Base-by-base conservation (phyloP, 345 rosid genomes). In the Populus simonii region DNA sequence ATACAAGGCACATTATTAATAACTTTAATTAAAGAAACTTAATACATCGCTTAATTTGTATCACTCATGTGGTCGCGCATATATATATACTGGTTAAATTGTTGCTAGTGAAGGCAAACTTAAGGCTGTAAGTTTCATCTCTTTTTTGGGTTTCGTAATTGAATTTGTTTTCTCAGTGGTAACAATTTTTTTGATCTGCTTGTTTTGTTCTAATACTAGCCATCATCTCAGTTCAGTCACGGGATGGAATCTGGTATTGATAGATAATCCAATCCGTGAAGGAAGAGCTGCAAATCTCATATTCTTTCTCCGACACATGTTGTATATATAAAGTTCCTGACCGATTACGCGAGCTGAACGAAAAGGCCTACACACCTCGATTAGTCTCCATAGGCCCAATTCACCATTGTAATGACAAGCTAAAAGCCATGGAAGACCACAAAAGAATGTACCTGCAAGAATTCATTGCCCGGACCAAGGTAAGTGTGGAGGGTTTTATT, bases 261-360 rank as follows among this genome's bases (percentile, higher is more conserved):
- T 1, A 35, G 27, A 12, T 55, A 73, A 49, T 7, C 49, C 5
- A 27, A 11, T 75, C 78, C 20, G 47, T 75, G 78, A 66, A n/a
- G 29, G 13, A 2, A 0, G 68, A 61, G 72, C 2, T 75, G 15
- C 13, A 62, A 31, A 43, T 15, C 10, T 17, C 69, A 70, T 15
- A 17, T 16, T 17, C 75, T 27, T 45, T 71, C 49, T 71, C 77
- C 6, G 51, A 17, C 1, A 55, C 39, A 5, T 65, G 70, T 27
- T 76, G 80, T 35, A 72, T 82, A 29, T 79, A 59, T 5, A 72
- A 74, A 78, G 77, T 66, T 39, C 67, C 62, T 3, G 5, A 5
- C 0, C 59, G 18, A 45, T 36, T 70, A 1, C 61, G 61, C 5
- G n/a, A 27, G 33, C 5, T 70, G 18, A 70, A 70, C 20, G 61